phyloP scores from a whole-genome alignment of 2,329 filamentous ascomycete genomes.

The Aspergillus calidoustus region DNA sequence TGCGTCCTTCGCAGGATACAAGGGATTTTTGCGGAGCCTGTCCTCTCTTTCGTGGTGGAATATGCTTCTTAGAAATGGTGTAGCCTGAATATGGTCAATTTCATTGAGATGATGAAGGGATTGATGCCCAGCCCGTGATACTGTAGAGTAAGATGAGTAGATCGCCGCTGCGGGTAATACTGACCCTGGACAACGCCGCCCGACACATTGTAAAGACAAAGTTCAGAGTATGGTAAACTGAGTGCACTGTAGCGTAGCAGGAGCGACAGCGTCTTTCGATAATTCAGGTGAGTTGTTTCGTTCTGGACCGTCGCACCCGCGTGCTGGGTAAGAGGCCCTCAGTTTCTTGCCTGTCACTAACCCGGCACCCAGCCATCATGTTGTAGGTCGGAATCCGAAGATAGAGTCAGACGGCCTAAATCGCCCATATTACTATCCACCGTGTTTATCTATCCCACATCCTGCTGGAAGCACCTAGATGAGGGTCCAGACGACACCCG shows the following conservation, averaged over 20 bases:
- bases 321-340: neutral
- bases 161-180: conserved; percentile 6
- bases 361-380: conserved; percentile 6
- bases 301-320: conserved; percentile 5
- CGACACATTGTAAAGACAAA: conserved; percentile 12
- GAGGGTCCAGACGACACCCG: no score
- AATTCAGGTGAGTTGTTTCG: conserved; percentile 10
- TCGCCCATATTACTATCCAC: conserved; percentile 2
- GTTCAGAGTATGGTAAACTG: conserved; percentile 11
- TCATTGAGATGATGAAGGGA: conserved; percentile 7
- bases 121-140: conserved; percentile 10
- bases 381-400: conserved; percentile 6
- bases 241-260: conserved; percentile 8
- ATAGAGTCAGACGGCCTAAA: conserved; percentile 4
- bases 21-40: no score
- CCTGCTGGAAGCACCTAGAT: conserved; percentile 10
- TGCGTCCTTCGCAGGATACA: no score
- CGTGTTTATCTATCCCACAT: neutral
- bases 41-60: no score
- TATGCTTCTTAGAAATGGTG: no score
- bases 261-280: conserved; percentile 3
- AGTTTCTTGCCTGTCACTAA: conserved; percentile 13
- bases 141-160: conserved; percentile 11
- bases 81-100: no score
- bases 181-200: conserved; percentile 9